phyloP scores from a whole-genome alignment of 208 protist genomes.

The Trypanosomatidae sp. region DNA sequence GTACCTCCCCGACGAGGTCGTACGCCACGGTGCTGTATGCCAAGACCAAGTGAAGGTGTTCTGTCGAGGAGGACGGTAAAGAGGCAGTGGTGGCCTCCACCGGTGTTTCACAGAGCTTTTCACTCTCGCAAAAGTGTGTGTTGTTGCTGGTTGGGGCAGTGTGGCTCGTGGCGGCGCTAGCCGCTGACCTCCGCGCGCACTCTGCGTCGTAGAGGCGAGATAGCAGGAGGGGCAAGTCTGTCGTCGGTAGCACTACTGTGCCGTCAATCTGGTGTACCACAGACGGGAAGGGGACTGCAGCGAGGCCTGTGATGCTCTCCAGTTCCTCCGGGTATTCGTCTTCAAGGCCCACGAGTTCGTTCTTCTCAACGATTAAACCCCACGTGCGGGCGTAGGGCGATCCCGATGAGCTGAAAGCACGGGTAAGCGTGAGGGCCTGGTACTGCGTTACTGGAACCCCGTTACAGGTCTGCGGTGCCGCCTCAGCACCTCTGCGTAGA shows the following conservation, averaged over 20 bases:
- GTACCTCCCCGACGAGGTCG: slow-evolving; percentile 39
- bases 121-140: background rate
- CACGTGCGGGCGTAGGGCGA: slow-evolving; percentile 1
- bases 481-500: background rate
- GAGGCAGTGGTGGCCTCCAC: background rate
- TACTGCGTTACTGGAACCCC: slow-evolving; percentile 21
- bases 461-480: background rate
- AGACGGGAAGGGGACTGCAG: slow-evolving; percentile 27
- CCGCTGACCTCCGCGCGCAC: background rate
- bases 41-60: slow-evolving; percentile 29
- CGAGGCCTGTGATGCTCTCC: background rate
- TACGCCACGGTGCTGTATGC: slow-evolving; percentile 19
- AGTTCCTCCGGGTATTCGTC: background rate
- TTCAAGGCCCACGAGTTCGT: slow-evolving; percentile 14
- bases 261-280: slow-evolving; percentile 30
- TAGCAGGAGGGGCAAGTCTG: slow-evolving; percentile 16
- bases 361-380: slow-evolving; percentile 19
- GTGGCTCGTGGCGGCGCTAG: background rate
- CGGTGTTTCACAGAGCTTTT: background rate
- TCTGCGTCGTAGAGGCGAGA: background rate
- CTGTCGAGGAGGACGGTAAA: background rate
- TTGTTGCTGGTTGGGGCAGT: background rate
- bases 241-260: slow-evolving; percentile 7
- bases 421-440: slow-evolving; percentile 17
- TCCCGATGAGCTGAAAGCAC: background rate